Evolutionary conservation across 306 rosid species (phyloP).

Genomic region (Astragalus membranaceus): DNA sequence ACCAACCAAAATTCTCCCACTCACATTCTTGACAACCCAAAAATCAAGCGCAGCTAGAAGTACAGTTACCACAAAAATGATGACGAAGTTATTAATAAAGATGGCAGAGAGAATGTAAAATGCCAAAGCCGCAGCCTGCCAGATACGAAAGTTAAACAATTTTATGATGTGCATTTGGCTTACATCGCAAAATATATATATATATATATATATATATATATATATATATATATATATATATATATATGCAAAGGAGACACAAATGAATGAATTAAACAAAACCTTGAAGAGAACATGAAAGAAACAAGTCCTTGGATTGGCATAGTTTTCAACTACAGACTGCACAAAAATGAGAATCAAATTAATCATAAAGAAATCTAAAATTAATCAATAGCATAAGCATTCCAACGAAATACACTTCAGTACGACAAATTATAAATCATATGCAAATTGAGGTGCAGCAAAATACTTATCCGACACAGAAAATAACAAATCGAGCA

Average conservation of each 20-base stretch:
- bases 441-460: neutral
- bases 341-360: conserved; percentile 29
- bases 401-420: neutral
- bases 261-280: neutral
- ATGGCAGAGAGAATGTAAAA: conserved; percentile 91
- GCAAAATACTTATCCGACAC: neutral
- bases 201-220: too few species aligned
- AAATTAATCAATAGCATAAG: neutral
- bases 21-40: conserved; percentile 98
- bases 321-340: conserved; percentile 86
- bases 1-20: conserved; percentile 95
- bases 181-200: neutral
- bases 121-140: conserved; percentile 88
- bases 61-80: conserved; percentile 97
- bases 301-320: conserved; percentile 89
- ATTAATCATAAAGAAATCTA: neutral
- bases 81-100: conserved; percentile 78
- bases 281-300: conserved; percentile 99
- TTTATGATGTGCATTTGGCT: conserved; percentile 8
- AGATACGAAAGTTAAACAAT: neutral
- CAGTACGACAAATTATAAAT: neutral
- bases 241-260: neutral
- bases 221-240: too few species aligned
- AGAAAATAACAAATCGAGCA: conserved; percentile 11
- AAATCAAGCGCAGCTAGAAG: conserved; percentile 95